phyloP scores from a whole-genome alignment of 1,284 basidiomycete species.

The Sutorius eximius region DNA sequence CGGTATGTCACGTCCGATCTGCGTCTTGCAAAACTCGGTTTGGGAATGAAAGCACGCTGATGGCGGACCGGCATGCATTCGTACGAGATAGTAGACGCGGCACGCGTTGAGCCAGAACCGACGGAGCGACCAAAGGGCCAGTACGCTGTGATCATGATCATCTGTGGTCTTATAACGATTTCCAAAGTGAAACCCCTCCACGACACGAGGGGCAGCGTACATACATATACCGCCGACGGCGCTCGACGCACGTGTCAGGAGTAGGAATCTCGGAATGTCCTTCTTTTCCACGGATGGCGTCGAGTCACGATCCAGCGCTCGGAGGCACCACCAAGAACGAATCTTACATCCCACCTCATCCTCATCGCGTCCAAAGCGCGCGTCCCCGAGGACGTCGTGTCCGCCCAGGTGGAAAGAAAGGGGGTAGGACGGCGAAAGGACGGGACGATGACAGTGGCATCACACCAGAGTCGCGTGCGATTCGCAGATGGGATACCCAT shows the following conservation, averaged over 20 bases:
- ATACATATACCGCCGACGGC: slow-evolving; percentile 10
- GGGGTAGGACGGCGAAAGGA: background rate
- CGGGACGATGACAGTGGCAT: background rate
- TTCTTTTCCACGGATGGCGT: slow-evolving; percentile 6
- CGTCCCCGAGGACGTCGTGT: background rate
- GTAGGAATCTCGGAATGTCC: slow-evolving; percentile 7
- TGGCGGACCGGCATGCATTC: slow-evolving; percentile 13
- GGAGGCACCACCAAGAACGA: slow-evolving; percentile 3
- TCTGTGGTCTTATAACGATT: slow-evolving; percentile 10
- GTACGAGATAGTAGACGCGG: background rate
- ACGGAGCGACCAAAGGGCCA: background rate
- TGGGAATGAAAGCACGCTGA: slow-evolving; percentile 1
- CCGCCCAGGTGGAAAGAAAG: background rate
- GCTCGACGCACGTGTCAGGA: slow-evolving; percentile 9
- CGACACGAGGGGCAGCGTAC: background rate
- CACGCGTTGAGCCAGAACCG: background rate
- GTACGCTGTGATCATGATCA: background rate
- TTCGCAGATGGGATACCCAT: slow-evolving; percentile 6
- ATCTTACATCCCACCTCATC: background rate
- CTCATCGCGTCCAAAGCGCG: background rate
- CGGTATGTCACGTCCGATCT: background rate
- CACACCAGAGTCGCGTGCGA: slow-evolving; percentile 17
- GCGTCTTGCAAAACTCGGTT: background rate
- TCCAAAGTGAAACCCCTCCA: background rate
- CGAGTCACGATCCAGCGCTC: background rate